These are phyloP conservation scores for Conoideocrella luteorostrata DNA, from an alignment of 2,329 filamentous ascomycete genomes.

Conservation along the genomic window DNA sequence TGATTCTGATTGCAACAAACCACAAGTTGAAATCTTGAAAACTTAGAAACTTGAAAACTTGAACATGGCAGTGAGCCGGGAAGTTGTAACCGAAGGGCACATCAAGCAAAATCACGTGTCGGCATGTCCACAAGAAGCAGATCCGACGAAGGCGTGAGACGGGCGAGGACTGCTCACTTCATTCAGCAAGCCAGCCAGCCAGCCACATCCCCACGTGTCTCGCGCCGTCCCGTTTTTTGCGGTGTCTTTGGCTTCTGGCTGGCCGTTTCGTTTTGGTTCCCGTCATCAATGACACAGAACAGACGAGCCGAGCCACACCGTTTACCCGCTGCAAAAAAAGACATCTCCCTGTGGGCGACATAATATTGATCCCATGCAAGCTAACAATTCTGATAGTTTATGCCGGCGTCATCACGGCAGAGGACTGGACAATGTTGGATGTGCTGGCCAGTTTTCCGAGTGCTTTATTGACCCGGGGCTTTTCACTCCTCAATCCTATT, in stretches of 20 bases:
- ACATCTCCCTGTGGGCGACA: too few relatives aligned
- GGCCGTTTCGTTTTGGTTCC: too few relatives aligned
- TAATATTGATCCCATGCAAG: not conserved
- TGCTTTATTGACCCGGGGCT: not conserved
- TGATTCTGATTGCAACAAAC: too few relatives aligned
- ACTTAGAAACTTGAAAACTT: too few relatives aligned
- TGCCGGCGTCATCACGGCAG: not conserved
- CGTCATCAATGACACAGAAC: too few relatives aligned
- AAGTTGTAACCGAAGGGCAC: too few relatives aligned
- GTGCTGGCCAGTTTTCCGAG: not conserved
- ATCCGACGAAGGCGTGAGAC: not conserved
- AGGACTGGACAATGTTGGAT: not conserved
- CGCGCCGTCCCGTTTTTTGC: conserved; percentile 7
- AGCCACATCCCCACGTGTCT: conserved; percentile 2
- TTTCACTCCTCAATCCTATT: not conserved
- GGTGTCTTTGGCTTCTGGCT: not conserved
- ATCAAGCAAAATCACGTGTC: not conserved
- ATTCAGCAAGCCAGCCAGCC: not conserved
- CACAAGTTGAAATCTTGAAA: too few relatives aligned
- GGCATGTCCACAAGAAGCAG: not conserved
- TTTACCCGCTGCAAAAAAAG: too few relatives aligned
- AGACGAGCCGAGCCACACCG: not conserved
- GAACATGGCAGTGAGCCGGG: too few relatives aligned
- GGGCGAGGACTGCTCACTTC: too few relatives aligned
- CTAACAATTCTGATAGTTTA: not conserved